Conservation (phyloP, 2,329 filamentous ascomycete species). For the Claviceps sp. region DNA sequence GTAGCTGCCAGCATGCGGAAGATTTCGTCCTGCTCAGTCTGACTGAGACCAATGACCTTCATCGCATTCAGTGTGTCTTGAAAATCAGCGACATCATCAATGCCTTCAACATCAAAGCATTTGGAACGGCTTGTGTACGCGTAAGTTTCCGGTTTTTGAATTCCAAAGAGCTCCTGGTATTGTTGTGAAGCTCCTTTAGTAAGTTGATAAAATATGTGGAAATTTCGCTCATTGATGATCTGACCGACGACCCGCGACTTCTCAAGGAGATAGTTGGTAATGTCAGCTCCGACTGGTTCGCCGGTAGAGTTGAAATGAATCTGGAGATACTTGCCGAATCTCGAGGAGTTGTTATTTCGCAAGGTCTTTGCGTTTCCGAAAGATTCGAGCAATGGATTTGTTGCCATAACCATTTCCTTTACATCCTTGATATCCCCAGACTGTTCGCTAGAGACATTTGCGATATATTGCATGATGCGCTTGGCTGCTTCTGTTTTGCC, state of each 20-base stretch:
- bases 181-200: slow-evolving; percentile 83
- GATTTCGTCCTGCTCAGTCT: slow-evolving; percentile 86
- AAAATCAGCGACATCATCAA: slow-evolving; percentile 83
- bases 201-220: slow-evolving; percentile 99
- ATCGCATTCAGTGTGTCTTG: slow-evolving; percentile 86
- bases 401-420: slow-evolving; percentile 98
- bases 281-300: slow-evolving; percentile 90
- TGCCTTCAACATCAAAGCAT: slow-evolving; percentile 86
- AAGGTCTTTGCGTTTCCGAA: slow-evolving; percentile 98
- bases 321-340: slow-evolving; percentile 96
- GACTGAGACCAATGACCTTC: slow-evolving; percentile 79
- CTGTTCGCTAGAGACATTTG: slow-evolving; percentile 78
- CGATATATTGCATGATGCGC: slow-evolving; percentile 99
- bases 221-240: slow-evolving; percentile 90
- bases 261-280: slow-evolving; percentile 95
- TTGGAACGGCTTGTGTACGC: slow-evolving; percentile 88
- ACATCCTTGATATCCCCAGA: slow-evolving; percentile 87
- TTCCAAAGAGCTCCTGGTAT: slow-evolving; percentile 76
- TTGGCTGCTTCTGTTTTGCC: slow-evolving; percentile 98
- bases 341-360: slow-evolving; percentile 96
- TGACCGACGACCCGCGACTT: slow-evolving; percentile 92
- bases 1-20: slow-evolving; percentile 90
- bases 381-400: slow-evolving; percentile 90
- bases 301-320: slow-evolving; percentile 88
- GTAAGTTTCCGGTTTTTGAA: slow-evolving; percentile 88